Base-by-base conservation (phyloP, 176 grass and related monocot species). In the Oryza meyeriana region DNA sequence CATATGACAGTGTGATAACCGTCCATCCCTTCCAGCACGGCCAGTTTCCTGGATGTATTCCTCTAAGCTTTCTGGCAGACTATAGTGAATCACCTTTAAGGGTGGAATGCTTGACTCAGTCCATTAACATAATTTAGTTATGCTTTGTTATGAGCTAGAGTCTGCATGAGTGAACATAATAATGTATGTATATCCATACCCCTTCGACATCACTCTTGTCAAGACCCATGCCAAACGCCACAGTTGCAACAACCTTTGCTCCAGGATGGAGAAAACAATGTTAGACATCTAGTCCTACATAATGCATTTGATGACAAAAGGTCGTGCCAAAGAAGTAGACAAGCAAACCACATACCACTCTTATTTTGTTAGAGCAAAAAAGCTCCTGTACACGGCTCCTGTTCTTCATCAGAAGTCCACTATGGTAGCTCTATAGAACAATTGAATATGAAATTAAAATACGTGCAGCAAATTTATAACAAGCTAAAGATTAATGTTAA, bases 181-280 rank as follows among this genome's bases (percentile, higher is more conserved):
- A 55, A 76, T 85, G 69, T 44, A 47, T 18, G 76, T 45, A 82
- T 81, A 81, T 6, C 1, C 83, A 84, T 98, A 98, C 95, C 83
- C 90, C 95, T 93, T 91, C 86, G 71, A 98, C 95, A 63, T 98
- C 95, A 82, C 95, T 91, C 79, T 95, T 98, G 91, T 98, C 95
- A 80, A 98, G 90, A 74, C 95, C 95, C 95, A 98, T 98, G 77
- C 92, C 92, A 71, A 98, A 98, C 44, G 95, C 95, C 76, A 98
- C 95, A 64, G 95, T 98, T 72, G 95, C 95, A 76, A 94, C 92
- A 82, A 94, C 88, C 95, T 98, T 83, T 5, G 9, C 61, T 68
- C 71, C 71, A 30, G 40, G 52, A 77, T 11, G 50, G 6, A 72
- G 11, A 38, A 67, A 75, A 78, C 6, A 66, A 76, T 10, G 39